These are phyloP conservation scores for Cercospora beticola DNA, from an alignment of 2,329 filamentous ascomycete genomes.

Conservation along the genomic window DNA sequence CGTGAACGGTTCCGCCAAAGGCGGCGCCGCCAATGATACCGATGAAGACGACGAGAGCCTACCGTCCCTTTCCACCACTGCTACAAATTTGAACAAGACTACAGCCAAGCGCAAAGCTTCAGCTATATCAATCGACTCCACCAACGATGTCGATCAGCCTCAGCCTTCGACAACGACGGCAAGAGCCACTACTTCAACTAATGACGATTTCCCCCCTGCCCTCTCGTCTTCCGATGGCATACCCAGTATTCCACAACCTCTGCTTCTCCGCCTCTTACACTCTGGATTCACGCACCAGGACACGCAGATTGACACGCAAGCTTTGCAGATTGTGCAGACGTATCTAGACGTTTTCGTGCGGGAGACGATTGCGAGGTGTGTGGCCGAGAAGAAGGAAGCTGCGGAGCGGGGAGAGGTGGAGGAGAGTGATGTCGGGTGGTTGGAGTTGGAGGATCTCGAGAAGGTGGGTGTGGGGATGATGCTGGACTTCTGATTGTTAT, in stretches of 20 bases:
- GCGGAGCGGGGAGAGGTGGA: slow-evolving; percentile 35
- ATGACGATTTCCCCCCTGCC: not conserved
- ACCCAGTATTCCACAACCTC: slow-evolving; percentile 64
- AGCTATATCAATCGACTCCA: slow-evolving; percentile 20
- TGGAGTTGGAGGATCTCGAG: slow-evolving; percentile 85
- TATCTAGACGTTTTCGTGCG: slow-evolving; percentile 91
- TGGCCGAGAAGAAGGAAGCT: slow-evolving; percentile 61
- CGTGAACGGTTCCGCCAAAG: slow-evolving; percentile 2
- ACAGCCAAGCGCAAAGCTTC: slow-evolving; percentile 17
- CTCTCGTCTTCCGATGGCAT: slow-evolving; percentile 29
- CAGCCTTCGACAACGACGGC: not conserved
- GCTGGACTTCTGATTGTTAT: slow-evolving; percentile 69
- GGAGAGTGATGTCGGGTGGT: slow-evolving; percentile 31
- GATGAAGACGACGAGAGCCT: slow-evolving; percentile 26
- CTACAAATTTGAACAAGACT: slow-evolving; percentile 4
- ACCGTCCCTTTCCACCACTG: slow-evolving; percentile 18
- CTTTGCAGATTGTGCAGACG: slow-evolving; percentile 72
- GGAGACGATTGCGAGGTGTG: slow-evolving; percentile 79
- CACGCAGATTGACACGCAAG: slow-evolving; percentile 73
- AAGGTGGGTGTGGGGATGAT: slow-evolving; percentile 81
- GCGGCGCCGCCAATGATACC: not conserved
- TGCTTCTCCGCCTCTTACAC: slow-evolving; percentile 75
- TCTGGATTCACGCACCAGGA: slow-evolving; percentile 71
- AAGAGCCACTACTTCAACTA: not conserved
- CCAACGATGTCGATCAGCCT: slow-evolving; percentile 8